Percentiles rank a stretch among this genome's conserved stretches.
These are phyloP conservation scores for Beauveria pseudobassiana DNA, from an alignment of 2,329 filamentous ascomycete genomes.

Conservation along the genomic window DNA sequence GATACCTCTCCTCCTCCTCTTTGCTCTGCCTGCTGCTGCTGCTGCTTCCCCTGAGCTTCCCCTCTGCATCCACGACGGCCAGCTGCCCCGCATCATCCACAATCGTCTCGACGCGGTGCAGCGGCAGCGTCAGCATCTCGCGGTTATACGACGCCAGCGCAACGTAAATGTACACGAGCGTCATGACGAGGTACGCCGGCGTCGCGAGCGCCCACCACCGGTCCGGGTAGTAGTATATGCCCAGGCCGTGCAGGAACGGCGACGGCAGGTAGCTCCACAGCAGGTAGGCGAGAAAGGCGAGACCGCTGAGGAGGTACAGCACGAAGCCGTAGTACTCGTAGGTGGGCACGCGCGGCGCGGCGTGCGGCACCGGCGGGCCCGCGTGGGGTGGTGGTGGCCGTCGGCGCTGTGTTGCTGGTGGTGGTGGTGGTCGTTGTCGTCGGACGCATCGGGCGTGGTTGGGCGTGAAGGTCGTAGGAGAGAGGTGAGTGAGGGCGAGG, in stretches of 20 bases:
- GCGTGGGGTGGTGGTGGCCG: conserved; percentile 27
- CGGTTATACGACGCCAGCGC: conserved; percentile 88
- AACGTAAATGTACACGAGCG: conserved; percentile 86
- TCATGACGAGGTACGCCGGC: conserved; percentile 82
- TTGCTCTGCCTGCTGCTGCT: conserved; percentile 20
- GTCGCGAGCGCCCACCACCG: conserved; percentile 96
- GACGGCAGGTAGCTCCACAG: conserved; percentile 88
- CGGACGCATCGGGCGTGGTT: conserved; percentile 85
- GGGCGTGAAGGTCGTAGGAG: conserved; percentile 85
- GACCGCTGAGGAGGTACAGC: conserved; percentile 80
- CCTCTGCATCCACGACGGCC: conserved; percentile 70
- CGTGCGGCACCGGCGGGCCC: conserved; percentile 69
- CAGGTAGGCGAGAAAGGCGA: conserved; percentile 67
- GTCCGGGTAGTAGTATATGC: conserved; percentile 94
- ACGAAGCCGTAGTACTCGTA: conserved; percentile 99
- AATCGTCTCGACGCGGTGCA: conserved; percentile 77
- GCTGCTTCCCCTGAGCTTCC: conserved; percentile 36
- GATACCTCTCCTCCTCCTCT: too few relatives aligned
- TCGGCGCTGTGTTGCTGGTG: conserved; percentile 51
- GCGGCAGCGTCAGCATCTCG: conserved; percentile 73
- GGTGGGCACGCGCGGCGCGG: conserved; percentile 89
- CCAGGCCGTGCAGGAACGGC: conserved; percentile 83
- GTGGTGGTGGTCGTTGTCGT: conserved; percentile 59
- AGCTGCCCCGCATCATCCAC: conserved; percentile 86
- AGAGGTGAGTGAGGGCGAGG: conserved; percentile 86